Conservation (phyloP, 495 filamentous ascomycete genomes). For the Echria macrotheca region DNA sequence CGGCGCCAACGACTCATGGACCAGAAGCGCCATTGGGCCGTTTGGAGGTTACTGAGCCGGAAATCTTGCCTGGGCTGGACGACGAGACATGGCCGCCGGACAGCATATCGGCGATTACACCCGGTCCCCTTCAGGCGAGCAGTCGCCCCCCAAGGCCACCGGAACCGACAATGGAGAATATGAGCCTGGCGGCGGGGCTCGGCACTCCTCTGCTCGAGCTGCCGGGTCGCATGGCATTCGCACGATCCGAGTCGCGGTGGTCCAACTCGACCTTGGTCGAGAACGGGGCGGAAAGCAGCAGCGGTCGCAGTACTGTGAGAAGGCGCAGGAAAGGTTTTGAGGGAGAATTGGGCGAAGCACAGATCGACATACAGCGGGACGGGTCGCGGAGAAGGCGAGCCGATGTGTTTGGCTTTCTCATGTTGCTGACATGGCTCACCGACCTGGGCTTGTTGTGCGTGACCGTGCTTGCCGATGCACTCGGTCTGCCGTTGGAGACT, state of each 20-base stretch:
- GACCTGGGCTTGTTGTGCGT: background rate
- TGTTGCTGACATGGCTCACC: background rate
- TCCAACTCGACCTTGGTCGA: conserved; percentile 1
- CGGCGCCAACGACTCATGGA: too few relatives aligned
- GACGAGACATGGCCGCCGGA: background rate
- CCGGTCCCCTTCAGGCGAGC: background rate
- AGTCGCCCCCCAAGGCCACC: background rate
- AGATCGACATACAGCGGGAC: background rate
- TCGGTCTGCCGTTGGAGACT: background rate
- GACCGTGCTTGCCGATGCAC: background rate
- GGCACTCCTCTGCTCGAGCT: background rate
- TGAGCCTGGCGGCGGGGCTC: background rate
- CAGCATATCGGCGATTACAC: background rate
- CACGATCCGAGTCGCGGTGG: background rate
- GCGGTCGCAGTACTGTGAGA: background rate
- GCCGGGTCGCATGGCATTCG: background rate
- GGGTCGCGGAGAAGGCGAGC: too few relatives aligned
- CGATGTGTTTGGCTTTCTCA: background rate
- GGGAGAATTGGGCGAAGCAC: background rate
- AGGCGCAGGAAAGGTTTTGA: background rate
- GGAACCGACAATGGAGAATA: conserved; percentile 1
- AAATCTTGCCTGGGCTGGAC: background rate
- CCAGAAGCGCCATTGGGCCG: background rate
- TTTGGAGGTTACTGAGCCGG: background rate
- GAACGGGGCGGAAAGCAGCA: background rate